These are phyloP conservation scores for Naganishia vaughanmartiniae DNA, from an alignment of 768 basidiomycete genomes.

Conservation along the genomic window DNA sequence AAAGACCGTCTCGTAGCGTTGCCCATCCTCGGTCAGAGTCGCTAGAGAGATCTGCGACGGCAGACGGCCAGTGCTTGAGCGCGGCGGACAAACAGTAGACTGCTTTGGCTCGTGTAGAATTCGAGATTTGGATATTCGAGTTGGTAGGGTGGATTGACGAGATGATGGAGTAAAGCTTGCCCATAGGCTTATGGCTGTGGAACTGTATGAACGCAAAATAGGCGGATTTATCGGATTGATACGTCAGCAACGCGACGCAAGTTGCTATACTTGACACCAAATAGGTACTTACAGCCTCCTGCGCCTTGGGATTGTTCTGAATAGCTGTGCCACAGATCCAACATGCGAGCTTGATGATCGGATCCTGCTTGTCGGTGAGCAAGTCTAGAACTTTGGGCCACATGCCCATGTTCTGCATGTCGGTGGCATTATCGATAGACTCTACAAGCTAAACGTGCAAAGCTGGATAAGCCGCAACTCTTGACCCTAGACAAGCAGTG, in stretches of 20 bases:
- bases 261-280: not conserved
- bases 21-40: conserved; percentile 42
- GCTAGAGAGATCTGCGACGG: conserved; percentile 39
- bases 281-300: conserved; percentile 47
- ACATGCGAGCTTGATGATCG: conserved; percentile 44
- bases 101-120: conserved; percentile 46
- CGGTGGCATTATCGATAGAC: conserved; percentile 52
- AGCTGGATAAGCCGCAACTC: not conserved
- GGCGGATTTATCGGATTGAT: not conserved
- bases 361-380: conserved; percentile 40
- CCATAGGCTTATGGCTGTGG: conserved; percentile 43
- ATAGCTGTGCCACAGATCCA: conserved; percentile 53
- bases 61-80: conserved; percentile 51
- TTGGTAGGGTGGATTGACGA: conserved; percentile 35
- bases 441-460: conserved; percentile 46
- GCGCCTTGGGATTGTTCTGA: conserved; percentile 53
- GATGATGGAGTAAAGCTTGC: conserved; percentile 44
- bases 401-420: conserved; percentile 49
- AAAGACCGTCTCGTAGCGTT: conserved; percentile 39
- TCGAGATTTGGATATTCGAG: conserved; percentile 34
- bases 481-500: not conserved
- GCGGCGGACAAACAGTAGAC: conserved; percentile 50
- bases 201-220: conserved; percentile 38
- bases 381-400: conserved; percentile 49
- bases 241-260: not conserved